Percentiles rank a stretch among this genome's conserved stretches.
Evolutionary conservation across 495 filamentous ascomycete genomes (phyloP).

Genomic region (Usnea hakonensis): DNA sequence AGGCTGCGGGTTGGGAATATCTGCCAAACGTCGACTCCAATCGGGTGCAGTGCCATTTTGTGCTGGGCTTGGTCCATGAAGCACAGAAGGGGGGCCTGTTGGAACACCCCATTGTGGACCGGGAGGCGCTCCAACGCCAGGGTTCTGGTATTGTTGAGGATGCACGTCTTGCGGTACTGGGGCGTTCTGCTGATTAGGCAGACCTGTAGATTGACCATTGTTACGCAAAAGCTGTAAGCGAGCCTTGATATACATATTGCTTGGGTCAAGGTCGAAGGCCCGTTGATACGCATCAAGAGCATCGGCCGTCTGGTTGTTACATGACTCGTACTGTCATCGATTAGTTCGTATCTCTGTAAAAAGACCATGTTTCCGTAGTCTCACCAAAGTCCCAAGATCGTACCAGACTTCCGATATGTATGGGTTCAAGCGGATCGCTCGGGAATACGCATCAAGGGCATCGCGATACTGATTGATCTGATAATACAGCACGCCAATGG

Average conservation of each 20-base stretch:
- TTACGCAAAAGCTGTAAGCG: constrained; percentile 77
- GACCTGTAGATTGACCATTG: constrained; percentile 63
- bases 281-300: constrained; percentile 92
- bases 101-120: constrained; percentile 73
- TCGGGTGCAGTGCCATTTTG: constrained; percentile 59
- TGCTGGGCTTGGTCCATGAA: constrained; percentile 53
- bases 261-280: constrained; percentile 87
- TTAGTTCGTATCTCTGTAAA: constrained; percentile 22
- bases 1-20: constrained; percentile 48
- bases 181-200: constrained; percentile 56
- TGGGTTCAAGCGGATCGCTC: constrained; percentile 93
- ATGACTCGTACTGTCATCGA: constrained; percentile 75
- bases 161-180: constrained; percentile 80
- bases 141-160: constrained; percentile 72
- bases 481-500: constrained; percentile 98
- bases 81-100: constrained; percentile 51
- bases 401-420: constrained; percentile 99
- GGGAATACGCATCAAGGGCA: constrained; percentile 95
- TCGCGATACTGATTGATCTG: constrained; percentile 99
- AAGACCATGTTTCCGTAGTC: constrained; percentile 32
- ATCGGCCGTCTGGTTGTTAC: constrained; percentile 97
- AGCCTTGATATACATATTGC: constrained; percentile 93
- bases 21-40: constrained; percentile 71
- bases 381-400: constrained; percentile 90
- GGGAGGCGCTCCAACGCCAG: constrained; percentile 61